Conservation (phyloP, 306 rosid species). For the Lablab purpureus region DNA sequence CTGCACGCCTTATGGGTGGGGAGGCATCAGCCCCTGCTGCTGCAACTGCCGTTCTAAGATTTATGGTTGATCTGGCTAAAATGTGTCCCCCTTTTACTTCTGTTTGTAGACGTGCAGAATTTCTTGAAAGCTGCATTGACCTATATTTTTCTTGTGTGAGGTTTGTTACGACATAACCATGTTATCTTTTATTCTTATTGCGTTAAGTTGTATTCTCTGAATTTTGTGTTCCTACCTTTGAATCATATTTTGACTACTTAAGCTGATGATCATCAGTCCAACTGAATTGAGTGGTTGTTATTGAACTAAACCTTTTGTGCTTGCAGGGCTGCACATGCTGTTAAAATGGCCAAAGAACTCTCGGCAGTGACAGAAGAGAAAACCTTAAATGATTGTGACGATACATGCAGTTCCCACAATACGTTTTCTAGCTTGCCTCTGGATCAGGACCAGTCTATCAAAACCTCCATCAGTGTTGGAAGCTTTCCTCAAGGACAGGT, state of each 20-base stretch:
- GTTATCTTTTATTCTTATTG: background rate
- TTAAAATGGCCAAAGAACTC: conserved; percentile 93
- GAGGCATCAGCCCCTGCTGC: conserved; percentile 99
- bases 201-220: background rate
- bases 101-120: conserved; percentile 88
- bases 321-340: conserved; percentile 94
- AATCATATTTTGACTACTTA: conserved; percentile 23
- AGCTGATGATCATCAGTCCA: conserved; percentile 9
- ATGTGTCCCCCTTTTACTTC: conserved; percentile 92
- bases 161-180: conserved; percentile 57
- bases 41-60: conserved; percentile 92
- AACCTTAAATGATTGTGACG: conserved; percentile 78
- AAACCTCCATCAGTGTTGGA: conserved; percentile 91
- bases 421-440: conserved; percentile 90
- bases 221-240: background rate
- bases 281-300: conserved; percentile 26
- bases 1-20: conserved; percentile 99
- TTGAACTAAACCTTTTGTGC: conserved; percentile 42
- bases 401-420: conserved; percentile 85
- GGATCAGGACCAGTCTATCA: conserved; percentile 81
- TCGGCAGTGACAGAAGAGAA: conserved; percentile 85
- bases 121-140: conserved; percentile 96
- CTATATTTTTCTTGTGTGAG: conserved; percentile 97
- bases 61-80: conserved; percentile 99
- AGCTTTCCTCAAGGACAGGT: conserved; percentile 93